A percentile compares a stretch with the other conserved stretches of the same genome.
Evolutionary conservation across 208 protist species (phyloP).

Genomic region (Crithidia bombi): DNA sequence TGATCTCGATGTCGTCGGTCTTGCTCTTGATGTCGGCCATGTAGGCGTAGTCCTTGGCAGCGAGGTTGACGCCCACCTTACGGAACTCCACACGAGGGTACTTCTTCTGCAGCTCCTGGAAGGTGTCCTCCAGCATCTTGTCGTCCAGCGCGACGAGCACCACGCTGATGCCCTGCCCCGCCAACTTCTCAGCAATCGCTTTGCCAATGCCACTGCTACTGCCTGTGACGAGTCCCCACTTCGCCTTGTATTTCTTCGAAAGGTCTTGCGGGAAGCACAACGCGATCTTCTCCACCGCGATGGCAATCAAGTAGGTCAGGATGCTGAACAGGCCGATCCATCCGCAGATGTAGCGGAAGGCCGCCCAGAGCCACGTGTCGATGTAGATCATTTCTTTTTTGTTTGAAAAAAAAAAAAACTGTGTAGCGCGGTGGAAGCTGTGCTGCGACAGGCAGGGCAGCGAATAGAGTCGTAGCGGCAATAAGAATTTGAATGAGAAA

Average conservation of each 20-base stretch:
- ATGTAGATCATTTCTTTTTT: constrained; percentile 71
- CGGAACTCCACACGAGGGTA: constrained; percentile 80
- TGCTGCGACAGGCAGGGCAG: constrained; percentile 7
- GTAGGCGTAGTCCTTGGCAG: constrained; percentile 66
- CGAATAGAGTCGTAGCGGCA: too few species aligned
- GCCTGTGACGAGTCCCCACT: constrained; percentile 94
- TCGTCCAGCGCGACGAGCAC: constrained; percentile 91
- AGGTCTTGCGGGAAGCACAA: constrained; percentile 76
- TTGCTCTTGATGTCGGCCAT: constrained; percentile 72
- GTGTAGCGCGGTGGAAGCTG: constrained; percentile 15
- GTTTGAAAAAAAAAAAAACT: too few species aligned
- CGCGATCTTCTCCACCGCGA: constrained; percentile 60
- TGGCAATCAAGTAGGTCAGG: constrained; percentile 60
- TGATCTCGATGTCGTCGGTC: constrained; percentile 76
- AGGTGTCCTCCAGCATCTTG: constrained; percentile 81
- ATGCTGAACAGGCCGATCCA: constrained; percentile 84
- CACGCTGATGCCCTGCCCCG: constrained; percentile 90
- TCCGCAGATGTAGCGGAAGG: constrained; percentile 61
- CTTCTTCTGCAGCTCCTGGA: constrained; percentile 77
- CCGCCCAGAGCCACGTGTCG: constrained; percentile 56
- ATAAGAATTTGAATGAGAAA: constrained; percentile 12
- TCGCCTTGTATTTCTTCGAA: constrained; percentile 75
- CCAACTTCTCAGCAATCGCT: constrained; percentile 94
- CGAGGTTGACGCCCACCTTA: constrained; percentile 90
- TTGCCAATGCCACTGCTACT: constrained; percentile 95